A percentile compares a stretch with the other conserved stretches of the same genome.
Conservation (phyloP, 371 early-diverging fungal species). For the Phascolomyces articulosus region DNA sequence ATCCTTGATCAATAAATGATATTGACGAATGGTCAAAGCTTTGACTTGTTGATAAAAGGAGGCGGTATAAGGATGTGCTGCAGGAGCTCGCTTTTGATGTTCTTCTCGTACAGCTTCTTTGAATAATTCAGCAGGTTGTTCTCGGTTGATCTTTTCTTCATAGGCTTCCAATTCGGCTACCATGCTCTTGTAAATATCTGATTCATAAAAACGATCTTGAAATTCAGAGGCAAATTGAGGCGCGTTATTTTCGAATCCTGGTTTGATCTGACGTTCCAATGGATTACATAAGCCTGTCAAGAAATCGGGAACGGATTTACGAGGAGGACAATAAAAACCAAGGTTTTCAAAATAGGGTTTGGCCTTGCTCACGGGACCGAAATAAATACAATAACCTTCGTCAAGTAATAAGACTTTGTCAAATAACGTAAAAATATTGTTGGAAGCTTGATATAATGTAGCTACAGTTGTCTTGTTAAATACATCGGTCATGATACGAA, state of each 20-base stretch:
- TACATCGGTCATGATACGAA: slow-evolving; percentile 67
- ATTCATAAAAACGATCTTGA: slow-evolving; percentile 38
- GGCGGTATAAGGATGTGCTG: slow-evolving; percentile 48
- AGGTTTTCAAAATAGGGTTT: slow-evolving; percentile 66
- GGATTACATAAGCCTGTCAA: slow-evolving; percentile 70
- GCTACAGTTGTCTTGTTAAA: slow-evolving; percentile 63
- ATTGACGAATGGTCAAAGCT: slow-evolving; percentile 53
- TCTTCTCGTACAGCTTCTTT: slow-evolving; percentile 43
- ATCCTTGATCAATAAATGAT: slow-evolving; percentile 51
- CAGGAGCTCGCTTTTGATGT: slow-evolving; percentile 42
- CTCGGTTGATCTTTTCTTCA: slow-evolving; percentile 16
- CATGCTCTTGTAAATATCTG: slow-evolving; percentile 25
- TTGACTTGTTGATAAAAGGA: slow-evolving; percentile 54
- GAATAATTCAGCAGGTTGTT: slow-evolving; percentile 37
- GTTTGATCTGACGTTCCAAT: slow-evolving; percentile 55
- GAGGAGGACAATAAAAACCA: slow-evolving; percentile 70
- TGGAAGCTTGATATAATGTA: slow-evolving; percentile 70
- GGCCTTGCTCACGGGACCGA: slow-evolving; percentile 65
- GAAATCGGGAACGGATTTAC: slow-evolving; percentile 79
- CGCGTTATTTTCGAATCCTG: slow-evolving; percentile 48
- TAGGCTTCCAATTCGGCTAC: slow-evolving; percentile 30
- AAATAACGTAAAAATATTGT: slow-evolving; percentile 77
- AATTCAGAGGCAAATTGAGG: slow-evolving; percentile 52
- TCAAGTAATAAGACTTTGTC: slow-evolving; percentile 74
- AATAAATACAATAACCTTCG: slow-evolving; percentile 75